phyloP scores from a whole-genome alignment of 78 protist species.

The Mantamonas sphyraenae region DNA sequence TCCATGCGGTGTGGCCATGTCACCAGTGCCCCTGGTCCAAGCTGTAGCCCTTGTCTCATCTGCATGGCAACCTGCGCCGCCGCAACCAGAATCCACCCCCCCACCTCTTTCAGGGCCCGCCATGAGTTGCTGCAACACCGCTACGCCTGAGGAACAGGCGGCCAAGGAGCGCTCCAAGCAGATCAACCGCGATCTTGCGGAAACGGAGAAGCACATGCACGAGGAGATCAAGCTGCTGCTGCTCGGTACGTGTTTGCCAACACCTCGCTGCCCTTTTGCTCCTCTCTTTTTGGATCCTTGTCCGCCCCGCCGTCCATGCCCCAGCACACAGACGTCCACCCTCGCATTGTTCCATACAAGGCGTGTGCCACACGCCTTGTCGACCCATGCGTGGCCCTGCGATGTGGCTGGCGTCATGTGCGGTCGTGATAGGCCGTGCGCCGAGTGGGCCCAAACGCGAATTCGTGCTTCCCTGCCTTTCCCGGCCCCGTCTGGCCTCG shows the following conservation, averaged over 20 bases:
- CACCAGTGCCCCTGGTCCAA: too few relatives aligned
- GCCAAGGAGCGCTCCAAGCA: conserved; percentile 6
- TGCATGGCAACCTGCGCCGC: too few relatives aligned
- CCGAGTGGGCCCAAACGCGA: neutral
- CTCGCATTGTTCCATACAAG: too few relatives aligned
- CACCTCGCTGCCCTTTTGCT: neutral
- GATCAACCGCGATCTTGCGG: conserved; percentile 23
- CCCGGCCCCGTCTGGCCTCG: neutral
- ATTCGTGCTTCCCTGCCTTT: neutral
- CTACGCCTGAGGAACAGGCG: conserved; percentile 10
- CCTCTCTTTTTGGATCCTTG: neutral
- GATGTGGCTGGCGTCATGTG: neutral
- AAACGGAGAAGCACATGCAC: neutral
- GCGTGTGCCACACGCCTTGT: neutral
- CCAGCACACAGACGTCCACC: too few relatives aligned
- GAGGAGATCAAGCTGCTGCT: conserved; percentile 39
- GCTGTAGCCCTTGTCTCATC: too few relatives aligned
- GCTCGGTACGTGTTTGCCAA: conserved; percentile 26
- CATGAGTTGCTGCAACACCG: neutral
- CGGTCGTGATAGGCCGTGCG: neutral
- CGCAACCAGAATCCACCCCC: too few relatives aligned
- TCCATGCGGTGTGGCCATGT: too few relatives aligned
- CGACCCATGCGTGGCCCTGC: neutral
- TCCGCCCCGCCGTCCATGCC: neutral
- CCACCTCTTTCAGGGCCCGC: too few relatives aligned